phyloP scores from a whole-genome alignment of 2,329 filamentous ascomycete genomes.

The Lachnum nothofagi region DNA sequence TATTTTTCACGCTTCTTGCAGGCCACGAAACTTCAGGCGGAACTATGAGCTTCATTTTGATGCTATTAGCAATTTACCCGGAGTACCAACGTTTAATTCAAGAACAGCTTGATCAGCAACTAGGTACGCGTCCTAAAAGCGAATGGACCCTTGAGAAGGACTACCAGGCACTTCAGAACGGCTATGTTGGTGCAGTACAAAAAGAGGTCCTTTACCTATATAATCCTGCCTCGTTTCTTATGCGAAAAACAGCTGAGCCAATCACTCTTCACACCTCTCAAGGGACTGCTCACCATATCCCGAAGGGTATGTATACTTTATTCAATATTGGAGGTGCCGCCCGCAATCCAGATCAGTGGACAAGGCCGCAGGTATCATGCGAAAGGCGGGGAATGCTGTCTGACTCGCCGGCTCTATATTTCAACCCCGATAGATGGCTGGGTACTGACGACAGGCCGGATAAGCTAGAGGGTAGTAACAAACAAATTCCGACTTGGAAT shows the following conservation, averaged over 20 bases:
- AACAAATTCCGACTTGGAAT: background rate
- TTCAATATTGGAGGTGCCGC: constrained; percentile 2
- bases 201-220: constrained; percentile 3
- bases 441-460: too few relatives aligned
- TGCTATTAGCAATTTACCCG: constrained; percentile 5
- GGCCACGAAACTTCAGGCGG: constrained; percentile 4
- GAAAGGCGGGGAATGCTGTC: background rate
- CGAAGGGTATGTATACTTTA: constrained; percentile 1
- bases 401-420: constrained; percentile 1
- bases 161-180: background rate
- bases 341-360: constrained; percentile 3
- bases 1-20: constrained; percentile 5
- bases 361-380: background rate
- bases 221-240: constrained; percentile 2
- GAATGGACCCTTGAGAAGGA: constrained; percentile 6
- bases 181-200: constrained; percentile 3
- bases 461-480: background rate
- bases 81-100: constrained; percentile 2
- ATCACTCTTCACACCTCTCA: constrained; percentile 3
- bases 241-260: background rate
- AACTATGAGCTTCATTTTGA: constrained; percentile 1
- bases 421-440: constrained; percentile 1
- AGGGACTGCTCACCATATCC: background rate
- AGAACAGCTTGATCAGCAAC: constrained; percentile 1
- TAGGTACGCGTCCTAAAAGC: background rate